Base-by-base conservation (phyloP, 768 basidiomycete genomes). In the Russula olivacea region DNA sequence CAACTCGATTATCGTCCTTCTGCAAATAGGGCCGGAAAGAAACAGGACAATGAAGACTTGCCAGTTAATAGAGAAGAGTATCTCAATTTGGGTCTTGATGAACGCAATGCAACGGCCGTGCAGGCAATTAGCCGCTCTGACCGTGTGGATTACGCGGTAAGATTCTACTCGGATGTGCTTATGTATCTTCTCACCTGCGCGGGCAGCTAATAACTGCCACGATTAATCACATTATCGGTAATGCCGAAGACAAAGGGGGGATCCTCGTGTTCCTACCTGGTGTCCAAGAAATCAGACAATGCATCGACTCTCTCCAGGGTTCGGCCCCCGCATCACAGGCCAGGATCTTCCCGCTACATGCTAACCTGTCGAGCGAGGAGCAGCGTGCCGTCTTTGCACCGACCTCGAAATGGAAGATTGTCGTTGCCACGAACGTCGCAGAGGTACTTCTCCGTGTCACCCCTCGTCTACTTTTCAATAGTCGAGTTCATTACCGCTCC, bases 211-310 rank as follows among this genome's bases (percentile, higher is more conserved):
- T 67, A 43, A 83, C 85, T 8, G 76, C 82, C 0, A 76, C 89
- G 14, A 83, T 92, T 10, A 74, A 78, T 34, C 77, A 91, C 67
- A 87, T 93, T 60, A 72, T 86, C 15, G 71, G 75, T 6, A 81
- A 78, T 7, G 72, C 75, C 25, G 69, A 77, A 14, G 76, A 78
- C 32, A 73, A 71, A 10, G 88, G 85, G 2, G 93, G 87, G 6
- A 83, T 97, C 50, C 79, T 98, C 25, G 83, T 97, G 49, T 98
- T 98, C 74, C 77, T 94, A 59, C 85, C 92, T n/a, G 94, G 94
- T 72, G 88, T 93, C 1, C 89, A 88, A 73, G 91, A 93, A 70
- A 93, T 93, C 66, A 82, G 84, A 21, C 84, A 88, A 64, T 90
- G 89, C 68, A 83, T 91, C 21, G 82, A 87, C 14, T 77, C 81